phyloP scores from a whole-genome alignment of 805 yeast species.

The Helenozyma rhizophorensis region DNA sequence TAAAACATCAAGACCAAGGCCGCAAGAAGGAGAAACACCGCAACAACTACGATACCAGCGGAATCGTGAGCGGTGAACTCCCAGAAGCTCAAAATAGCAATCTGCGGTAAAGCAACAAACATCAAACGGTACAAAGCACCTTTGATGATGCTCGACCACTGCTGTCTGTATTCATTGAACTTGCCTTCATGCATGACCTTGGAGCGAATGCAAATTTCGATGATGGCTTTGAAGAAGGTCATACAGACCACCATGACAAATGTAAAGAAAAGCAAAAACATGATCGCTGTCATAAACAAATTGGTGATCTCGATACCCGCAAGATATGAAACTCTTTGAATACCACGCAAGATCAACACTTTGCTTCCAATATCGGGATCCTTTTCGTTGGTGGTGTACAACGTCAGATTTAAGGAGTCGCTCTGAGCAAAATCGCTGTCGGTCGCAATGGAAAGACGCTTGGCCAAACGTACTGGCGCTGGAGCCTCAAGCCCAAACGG shows the following conservation, averaged over 20 bases:
- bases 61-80: slow-evolving; percentile 82
- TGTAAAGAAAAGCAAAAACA: slow-evolving; percentile 74
- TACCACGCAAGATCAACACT: slow-evolving; percentile 82
- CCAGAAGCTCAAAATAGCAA: slow-evolving; percentile 80
- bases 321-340: slow-evolving; percentile 82
- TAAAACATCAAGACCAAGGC: slow-evolving; percentile 57
- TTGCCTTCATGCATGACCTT: slow-evolving; percentile 57
- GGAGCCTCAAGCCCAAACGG: slow-evolving; percentile 4
- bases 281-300: slow-evolving; percentile 80
- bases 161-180: slow-evolving; percentile 71
- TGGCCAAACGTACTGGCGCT: slow-evolving; percentile 13
- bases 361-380: slow-evolving; percentile 54
- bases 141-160: slow-evolving; percentile 81
- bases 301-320: slow-evolving; percentile 84
- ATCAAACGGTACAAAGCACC: slow-evolving; percentile 85
- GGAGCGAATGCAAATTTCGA: slow-evolving; percentile 58
- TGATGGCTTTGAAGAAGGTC: slow-evolving; percentile 61
- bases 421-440: slow-evolving; percentile 41
- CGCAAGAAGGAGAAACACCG: slow-evolving; percentile 62
- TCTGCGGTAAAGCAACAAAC: slow-evolving; percentile 82
- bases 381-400: slow-evolving; percentile 73
- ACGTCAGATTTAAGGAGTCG: slow-evolving; percentile 37
- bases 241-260: slow-evolving; percentile 55
- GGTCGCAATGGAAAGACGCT: slow-evolving; percentile 31
- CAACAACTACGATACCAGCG: slow-evolving; percentile 76